phyloP scores from a whole-genome alignment of 2,329 filamentous ascomycete species.

The Colletotrichum abscissum region DNA sequence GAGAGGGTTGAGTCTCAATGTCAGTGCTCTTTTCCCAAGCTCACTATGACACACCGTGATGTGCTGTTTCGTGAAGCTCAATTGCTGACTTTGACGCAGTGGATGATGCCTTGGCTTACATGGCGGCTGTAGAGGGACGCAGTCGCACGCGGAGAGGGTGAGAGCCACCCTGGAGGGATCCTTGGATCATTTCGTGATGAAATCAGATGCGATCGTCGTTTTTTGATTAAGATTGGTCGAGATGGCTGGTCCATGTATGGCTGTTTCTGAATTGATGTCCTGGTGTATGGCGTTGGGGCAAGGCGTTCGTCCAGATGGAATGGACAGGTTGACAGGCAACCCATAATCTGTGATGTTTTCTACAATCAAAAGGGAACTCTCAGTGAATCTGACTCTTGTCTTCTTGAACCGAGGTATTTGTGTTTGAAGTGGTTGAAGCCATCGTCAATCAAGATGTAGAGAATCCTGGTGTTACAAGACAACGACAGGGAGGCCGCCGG shows the following conservation, averaged over 20 bases:
- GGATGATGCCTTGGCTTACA: conserved; percentile 32
- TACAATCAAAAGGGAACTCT: neutral
- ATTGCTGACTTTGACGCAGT: conserved; percentile 25
- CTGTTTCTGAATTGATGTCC: neutral
- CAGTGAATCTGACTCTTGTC: neutral
- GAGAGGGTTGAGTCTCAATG: conserved; percentile 21
- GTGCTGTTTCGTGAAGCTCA: neutral
- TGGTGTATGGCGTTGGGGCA: neutral
- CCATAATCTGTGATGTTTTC: neutral
- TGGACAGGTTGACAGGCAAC: neutral
- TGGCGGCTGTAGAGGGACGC: conserved; percentile 2
- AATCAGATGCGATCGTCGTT: neutral
- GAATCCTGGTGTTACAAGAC: neutral
- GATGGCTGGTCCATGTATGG: too few relatives aligned
- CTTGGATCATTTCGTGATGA: neutral
- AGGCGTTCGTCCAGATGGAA: neutral
- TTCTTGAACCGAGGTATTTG: neutral
- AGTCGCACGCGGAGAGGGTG: neutral
- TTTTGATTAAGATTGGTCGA: neutral
- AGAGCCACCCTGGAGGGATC: neutral
- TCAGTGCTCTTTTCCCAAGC: neutral
- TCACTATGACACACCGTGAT: neutral
- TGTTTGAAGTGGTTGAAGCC: neutral
- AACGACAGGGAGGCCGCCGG: neutral
- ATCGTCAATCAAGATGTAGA: neutral